These are phyloP conservation scores for Tetracladium maxilliforme DNA, from an alignment of 2,329 filamentous ascomycete species.

Conservation along the genomic window DNA sequence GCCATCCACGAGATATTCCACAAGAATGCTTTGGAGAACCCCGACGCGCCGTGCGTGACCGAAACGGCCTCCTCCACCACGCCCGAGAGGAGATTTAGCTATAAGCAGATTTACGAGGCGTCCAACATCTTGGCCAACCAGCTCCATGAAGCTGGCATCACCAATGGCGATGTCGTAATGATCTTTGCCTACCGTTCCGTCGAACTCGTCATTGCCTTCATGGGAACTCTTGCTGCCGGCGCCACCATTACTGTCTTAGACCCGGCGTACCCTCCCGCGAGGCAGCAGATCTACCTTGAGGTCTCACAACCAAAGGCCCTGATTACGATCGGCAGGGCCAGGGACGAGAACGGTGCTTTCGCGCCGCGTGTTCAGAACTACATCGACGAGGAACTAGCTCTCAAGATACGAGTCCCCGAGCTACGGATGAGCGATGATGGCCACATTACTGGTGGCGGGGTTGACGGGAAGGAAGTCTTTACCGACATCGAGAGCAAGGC, in stretches of 20 bases:
- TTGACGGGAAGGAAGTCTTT: slow-evolving; percentile 55
- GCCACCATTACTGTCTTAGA: slow-evolving; percentile 57
- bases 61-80: slow-evolving; percentile 39
- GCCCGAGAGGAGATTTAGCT: slow-evolving; percentile 59
- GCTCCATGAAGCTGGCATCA: slow-evolving; percentile 56
- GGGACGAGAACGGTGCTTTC: slow-evolving; percentile 48
- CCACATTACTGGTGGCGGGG: slow-evolving; percentile 49
- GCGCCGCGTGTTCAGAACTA: slow-evolving; percentile 44
- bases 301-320: slow-evolving; percentile 61
- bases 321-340: slow-evolving; percentile 59
- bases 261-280: slow-evolving; percentile 65
- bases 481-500: slow-evolving; percentile 34
- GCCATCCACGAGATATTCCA: slow-evolving; percentile 46
- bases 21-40: slow-evolving; percentile 44
- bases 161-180: slow-evolving; percentile 82
- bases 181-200: slow-evolving; percentile 77
- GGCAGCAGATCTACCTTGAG: slow-evolving; percentile 73
- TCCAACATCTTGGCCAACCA: slow-evolving; percentile 72
- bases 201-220: slow-evolving; percentile 61
- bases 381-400: slow-evolving; percentile 55
- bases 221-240: slow-evolving; percentile 56
- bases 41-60: slow-evolving; percentile 50
- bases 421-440: slow-evolving; percentile 62
- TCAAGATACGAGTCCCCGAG: slow-evolving; percentile 63
- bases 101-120: slow-evolving; percentile 73